These are phyloP conservation scores for Fraxinus pennsylvanica DNA, from an alignment of 257 asterid species.

Conservation along the genomic window DNA sequence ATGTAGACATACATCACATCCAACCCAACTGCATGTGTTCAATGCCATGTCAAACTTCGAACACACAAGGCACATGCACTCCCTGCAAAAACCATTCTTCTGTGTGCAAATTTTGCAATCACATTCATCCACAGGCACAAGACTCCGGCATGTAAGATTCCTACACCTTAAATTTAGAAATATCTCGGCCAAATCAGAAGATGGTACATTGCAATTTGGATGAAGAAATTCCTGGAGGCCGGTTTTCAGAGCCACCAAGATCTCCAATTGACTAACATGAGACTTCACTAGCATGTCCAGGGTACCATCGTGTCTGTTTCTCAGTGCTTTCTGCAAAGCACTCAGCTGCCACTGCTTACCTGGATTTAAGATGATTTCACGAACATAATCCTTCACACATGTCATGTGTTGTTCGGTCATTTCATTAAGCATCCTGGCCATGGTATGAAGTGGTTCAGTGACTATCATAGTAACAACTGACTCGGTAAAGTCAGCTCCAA, in stretches of 20 bases:
- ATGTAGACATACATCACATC: slow-evolving; percentile 93
- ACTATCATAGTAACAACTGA: slow-evolving; percentile 73
- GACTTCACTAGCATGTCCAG: slow-evolving; percentile 66
- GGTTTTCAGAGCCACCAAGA: slow-evolving; percentile 81
- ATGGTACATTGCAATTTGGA: slow-evolving; percentile 45
- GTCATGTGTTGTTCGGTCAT: slow-evolving; percentile 53
- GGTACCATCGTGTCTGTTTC: slow-evolving; percentile 63
- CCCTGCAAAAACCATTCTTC: slow-evolving; percentile 81
- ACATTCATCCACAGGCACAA: slow-evolving; percentile 84
- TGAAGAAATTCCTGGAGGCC: slow-evolving; percentile 72
- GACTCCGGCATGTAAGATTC: slow-evolving; percentile 69
- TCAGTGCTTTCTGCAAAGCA: slow-evolving; percentile 73
- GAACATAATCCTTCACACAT: slow-evolving; percentile 66
- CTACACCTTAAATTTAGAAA: slow-evolving; percentile 76
- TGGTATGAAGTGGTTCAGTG: slow-evolving; percentile 69
- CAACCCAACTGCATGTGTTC: slow-evolving; percentile 98
- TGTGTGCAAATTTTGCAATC: slow-evolving; percentile 80
- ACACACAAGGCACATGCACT: slow-evolving; percentile 96
- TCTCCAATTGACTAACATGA: slow-evolving; percentile 70
- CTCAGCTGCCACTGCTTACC: slow-evolving; percentile 76
- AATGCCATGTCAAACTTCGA: slow-evolving; percentile 91
- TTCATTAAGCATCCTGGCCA: slow-evolving; percentile 60
- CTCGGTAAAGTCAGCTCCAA: slow-evolving; percentile 73
- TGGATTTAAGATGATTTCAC: slow-evolving; percentile 64
- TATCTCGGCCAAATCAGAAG: slow-evolving; percentile 78